Evolutionary conservation across 169 alveolate species (phyloP).

Genomic region (Eimeria falciformis): DNA sequence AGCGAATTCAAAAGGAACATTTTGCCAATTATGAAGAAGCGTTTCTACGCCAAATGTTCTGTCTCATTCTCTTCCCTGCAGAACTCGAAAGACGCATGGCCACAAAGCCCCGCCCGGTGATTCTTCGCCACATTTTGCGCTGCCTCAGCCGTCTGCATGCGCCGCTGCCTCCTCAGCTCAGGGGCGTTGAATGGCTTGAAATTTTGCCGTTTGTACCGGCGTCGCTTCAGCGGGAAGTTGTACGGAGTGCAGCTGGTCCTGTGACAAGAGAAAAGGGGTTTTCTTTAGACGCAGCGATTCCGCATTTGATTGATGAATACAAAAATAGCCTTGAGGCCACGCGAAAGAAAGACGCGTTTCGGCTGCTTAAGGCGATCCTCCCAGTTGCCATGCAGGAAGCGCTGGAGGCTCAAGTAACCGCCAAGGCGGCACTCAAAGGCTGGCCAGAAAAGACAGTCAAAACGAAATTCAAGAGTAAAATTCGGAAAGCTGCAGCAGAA

Average conservation of each 20-base stretch:
- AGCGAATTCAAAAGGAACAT: not conserved
- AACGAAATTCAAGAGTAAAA: not conserved
- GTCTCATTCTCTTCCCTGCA: not conserved
- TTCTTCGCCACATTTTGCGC: conserved; percentile 22
- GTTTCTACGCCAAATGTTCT: not conserved
- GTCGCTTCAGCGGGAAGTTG: conserved; percentile 4
- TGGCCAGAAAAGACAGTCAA: not conserved
- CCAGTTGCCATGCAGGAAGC: conserved; percentile 3
- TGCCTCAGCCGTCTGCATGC: not conserved
- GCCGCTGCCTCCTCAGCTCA: conserved; percentile 4
- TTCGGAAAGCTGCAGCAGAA: conserved; percentile 4
- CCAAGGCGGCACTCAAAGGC: not conserved
- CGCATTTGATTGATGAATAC: not conserved
- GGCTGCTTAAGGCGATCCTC: conserved; percentile 8
- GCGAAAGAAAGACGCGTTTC: conserved; percentile 5
- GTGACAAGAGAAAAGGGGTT: not conserved
- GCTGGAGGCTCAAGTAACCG: not conserved
- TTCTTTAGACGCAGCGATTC: not conserved
- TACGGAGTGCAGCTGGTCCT: not conserved
- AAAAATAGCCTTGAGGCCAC: not conserved
- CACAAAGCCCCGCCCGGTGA: not conserved
- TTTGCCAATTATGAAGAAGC: not conserved
- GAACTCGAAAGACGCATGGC: conserved; percentile 23
- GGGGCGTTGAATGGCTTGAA: conserved; percentile 67
- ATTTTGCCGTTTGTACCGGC: conserved; percentile 65